A percentile compares a stretch with the other conserved stretches of the same genome.
phyloP scores from a whole-genome alignment of 179 eudicot genomes.

The Silene vulgaris region DNA sequence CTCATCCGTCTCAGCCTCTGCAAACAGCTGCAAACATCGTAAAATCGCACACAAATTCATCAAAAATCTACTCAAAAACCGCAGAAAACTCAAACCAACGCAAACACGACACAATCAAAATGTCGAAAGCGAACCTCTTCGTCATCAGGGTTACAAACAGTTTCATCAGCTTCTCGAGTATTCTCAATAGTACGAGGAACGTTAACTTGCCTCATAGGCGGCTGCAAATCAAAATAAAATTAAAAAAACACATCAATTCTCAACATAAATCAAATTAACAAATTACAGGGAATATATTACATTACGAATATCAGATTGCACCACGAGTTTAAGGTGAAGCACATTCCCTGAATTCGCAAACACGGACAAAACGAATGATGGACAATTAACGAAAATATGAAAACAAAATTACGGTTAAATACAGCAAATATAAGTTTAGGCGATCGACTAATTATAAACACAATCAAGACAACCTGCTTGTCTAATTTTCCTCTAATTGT shows the following conservation, averaged over 20 bases:
- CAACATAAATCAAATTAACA: no score
- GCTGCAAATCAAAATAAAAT: constrained; percentile 32
- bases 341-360: no score
- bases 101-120: not conserved
- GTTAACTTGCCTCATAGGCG: constrained; percentile 43
- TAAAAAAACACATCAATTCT: not conserved
- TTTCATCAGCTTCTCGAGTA: constrained; percentile 84
- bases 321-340: no score
- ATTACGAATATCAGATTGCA: no score
- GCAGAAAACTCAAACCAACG: not conserved
- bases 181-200: constrained; percentile 84
- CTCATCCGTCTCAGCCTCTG: constrained; percentile 79
- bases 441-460: no score
- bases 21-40: constrained; percentile 60
- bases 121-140: constrained; percentile 54
- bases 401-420: no score
- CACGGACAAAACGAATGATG: no score
- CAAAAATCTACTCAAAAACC: not conserved
- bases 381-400: no score
- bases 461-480: no score
- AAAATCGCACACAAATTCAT: constrained; percentile 12
- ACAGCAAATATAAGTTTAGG: no score
- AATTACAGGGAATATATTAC: no score
- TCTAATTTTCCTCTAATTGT: no score
- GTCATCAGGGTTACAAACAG: constrained; percentile 84